A percentile compares a stretch with the other conserved stretches of the same genome.
These are phyloP conservation scores for Pyracantha coccinea DNA, from an alignment of 331 rosid species.

Conservation along the genomic window DNA sequence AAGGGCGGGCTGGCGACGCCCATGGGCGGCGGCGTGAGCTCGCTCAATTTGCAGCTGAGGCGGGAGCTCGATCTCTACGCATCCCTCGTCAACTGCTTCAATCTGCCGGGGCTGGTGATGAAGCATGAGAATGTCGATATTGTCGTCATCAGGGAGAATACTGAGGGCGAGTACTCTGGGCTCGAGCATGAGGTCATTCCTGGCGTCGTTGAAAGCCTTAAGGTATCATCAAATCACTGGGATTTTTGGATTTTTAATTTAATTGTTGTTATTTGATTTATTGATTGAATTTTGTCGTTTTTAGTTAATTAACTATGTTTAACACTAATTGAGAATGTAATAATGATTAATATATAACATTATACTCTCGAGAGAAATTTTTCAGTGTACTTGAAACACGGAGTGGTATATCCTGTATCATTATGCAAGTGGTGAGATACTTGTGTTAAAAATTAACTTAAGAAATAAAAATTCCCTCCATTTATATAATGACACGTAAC, in stretches of 20 bases:
- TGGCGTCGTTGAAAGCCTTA: slow-evolving; percentile 90
- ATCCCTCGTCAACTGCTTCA: slow-evolving; percentile 79
- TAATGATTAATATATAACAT: not conserved
- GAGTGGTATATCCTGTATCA: accelerated
- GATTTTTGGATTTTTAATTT: not conserved
- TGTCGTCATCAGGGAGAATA: slow-evolving; percentile 81
- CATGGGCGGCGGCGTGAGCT: slow-evolving; percentile 80
- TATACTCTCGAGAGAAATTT: too few species aligned
- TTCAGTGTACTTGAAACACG: accelerated
- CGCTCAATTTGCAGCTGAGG: slow-evolving; percentile 70
- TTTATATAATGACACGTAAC: too few species aligned
- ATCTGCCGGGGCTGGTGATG: slow-evolving; percentile 65
- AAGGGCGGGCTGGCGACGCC: slow-evolving; percentile 80
- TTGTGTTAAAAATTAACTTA: too few species aligned
- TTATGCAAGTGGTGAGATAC: accelerated
- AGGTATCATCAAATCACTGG: slow-evolving; percentile 28
- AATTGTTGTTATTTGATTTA: not conserved
- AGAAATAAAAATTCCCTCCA: too few species aligned
- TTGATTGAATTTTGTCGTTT: not conserved
- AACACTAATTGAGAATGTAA: not conserved
- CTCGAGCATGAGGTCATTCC: slow-evolving; percentile 92
- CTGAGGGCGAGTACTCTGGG: slow-evolving; percentile 87
- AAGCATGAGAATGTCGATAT: slow-evolving; percentile 76
- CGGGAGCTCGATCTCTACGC: slow-evolving; percentile 83
- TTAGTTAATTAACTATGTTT: not conserved